phyloP scores from a whole-genome alignment of 2,329 filamentous ascomycete genomes.

The Penicillium nordicum region DNA sequence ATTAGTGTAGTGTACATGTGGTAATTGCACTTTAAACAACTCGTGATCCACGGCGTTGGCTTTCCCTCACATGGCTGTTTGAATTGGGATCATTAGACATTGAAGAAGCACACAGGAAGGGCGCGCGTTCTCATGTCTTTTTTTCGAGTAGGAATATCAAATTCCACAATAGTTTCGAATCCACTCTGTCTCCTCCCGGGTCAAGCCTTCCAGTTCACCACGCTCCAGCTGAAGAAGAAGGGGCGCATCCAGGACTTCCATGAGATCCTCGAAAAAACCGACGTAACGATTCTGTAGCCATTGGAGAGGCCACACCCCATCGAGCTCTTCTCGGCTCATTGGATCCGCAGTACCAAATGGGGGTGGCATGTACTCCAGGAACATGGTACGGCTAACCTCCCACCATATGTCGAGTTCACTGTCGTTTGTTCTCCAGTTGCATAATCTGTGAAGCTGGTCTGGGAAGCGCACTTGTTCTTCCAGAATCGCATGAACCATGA shows the following conservation, averaged over 20 bases:
- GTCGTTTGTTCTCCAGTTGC: slow-evolving; percentile 44
- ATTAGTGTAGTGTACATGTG: not conserved
- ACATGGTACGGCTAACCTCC: slow-evolving; percentile 23
- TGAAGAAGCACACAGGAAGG: not conserved
- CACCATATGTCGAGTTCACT: slow-evolving; percentile 31
- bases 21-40: not conserved
- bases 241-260: slow-evolving; percentile 45
- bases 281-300: slow-evolving; percentile 26
- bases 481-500: slow-evolving; percentile 50
- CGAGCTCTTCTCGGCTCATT: slow-evolving; percentile 25
- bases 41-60: not conserved
- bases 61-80: not conserved
- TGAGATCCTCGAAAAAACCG: slow-evolving; percentile 43
- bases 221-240: slow-evolving; percentile 53
- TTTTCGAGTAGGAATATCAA: not conserved
- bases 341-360: slow-evolving; percentile 7
- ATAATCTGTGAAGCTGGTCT: slow-evolving; percentile 43
- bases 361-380: slow-evolving; percentile 21
- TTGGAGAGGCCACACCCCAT: slow-evolving; percentile 28
- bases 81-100: not conserved
- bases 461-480: slow-evolving; percentile 46
- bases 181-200: slow-evolving; percentile 34
- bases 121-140: not conserved
- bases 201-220: slow-evolving; percentile 43
- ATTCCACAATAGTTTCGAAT: not conserved